phyloP scores from a whole-genome alignment of 2,329 filamentous ascomycete genomes.

The Bipolaris zeicola region DNA sequence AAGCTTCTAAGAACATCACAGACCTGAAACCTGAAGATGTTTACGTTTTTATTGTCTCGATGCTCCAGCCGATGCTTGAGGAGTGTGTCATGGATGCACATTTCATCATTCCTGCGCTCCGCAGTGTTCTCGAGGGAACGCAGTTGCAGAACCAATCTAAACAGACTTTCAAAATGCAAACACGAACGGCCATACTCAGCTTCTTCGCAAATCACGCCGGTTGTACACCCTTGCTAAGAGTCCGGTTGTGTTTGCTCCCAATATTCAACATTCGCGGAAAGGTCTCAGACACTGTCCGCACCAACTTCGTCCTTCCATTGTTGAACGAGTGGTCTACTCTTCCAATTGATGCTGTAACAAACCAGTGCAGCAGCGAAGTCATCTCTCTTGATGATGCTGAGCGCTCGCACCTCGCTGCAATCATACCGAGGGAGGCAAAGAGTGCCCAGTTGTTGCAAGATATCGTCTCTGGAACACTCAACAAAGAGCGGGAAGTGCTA shows the following conservation, averaged over 20 bases:
- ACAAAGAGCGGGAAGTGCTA: constrained; percentile 59
- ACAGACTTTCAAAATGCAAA: constrained; percentile 61
- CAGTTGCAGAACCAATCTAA: constrained; percentile 43
- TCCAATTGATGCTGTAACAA: constrained; percentile 56
- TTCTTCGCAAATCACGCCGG: constrained; percentile 77
- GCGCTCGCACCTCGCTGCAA: constrained; percentile 57
- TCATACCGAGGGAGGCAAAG: constrained; percentile 63
- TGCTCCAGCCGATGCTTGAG: constrained; percentile 77
- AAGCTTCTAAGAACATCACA: constrained; percentile 55
- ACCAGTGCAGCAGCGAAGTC: constrained; percentile 57
- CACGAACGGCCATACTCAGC: constrained; percentile 68
- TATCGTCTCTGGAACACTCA: constrained; percentile 54
- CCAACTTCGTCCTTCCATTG: constrained; percentile 75
- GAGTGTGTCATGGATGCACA: constrained; percentile 82
- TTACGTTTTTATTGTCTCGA: constrained; percentile 63
- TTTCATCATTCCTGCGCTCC: constrained; percentile 70
- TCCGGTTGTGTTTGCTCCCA: constrained; percentile 74
- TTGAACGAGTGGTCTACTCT: constrained; percentile 71
- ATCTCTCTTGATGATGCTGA: constrained; percentile 58
- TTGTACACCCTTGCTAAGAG: constrained; percentile 68
- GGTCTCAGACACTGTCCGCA: constrained; percentile 72
- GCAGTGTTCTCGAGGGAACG: constrained; percentile 63
- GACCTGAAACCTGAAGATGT: constrained; percentile 65
- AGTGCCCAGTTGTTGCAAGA: constrained; percentile 61
- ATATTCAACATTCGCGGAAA: constrained; percentile 75